Evolutionary conservation across 164 flowering plant genomes (phyloP).

Genomic region (Akebia trifoliata): DNA sequence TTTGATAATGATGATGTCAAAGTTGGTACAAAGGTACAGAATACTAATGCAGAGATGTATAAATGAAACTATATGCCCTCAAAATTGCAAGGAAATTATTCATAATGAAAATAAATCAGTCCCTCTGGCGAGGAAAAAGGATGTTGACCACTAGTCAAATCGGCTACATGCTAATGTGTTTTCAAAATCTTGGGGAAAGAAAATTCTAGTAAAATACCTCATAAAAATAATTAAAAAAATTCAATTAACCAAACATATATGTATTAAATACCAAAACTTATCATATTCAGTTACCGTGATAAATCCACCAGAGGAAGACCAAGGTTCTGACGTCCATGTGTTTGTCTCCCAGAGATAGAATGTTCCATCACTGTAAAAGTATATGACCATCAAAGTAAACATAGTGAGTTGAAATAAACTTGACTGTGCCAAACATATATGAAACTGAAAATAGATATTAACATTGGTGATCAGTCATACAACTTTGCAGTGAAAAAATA

Average conservation of each 20-base stretch:
- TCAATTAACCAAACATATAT: neutral
- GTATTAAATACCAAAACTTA: neutral
- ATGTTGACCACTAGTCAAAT: no score
- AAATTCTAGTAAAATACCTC: no score
- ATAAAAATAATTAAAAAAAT: neutral
- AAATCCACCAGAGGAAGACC: conserved; percentile 92
- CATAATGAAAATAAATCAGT: no score
- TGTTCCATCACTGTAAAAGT: conserved; percentile 75
- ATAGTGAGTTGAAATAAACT: neutral
- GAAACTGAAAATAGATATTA: neutral
- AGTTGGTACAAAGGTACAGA: no score
- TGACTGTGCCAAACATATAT: neutral
- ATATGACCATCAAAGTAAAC: conserved; percentile 3
- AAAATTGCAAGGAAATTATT: no score
- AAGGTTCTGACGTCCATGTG: conserved; percentile 94
- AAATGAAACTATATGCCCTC: no score
- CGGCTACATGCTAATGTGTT: no score
- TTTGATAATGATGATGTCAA: no score
- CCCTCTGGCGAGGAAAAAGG: neutral
- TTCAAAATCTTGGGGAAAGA: neutral
- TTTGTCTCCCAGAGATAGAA: conserved; percentile 99
- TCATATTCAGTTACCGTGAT: conserved; percentile 55
- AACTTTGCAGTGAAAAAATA: conserved; percentile 86
- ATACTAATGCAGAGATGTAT: no score
- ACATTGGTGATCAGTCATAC: conserved; percentile 31